Evolutionary conservation across 345 rosid genomes (phyloP).

Genomic region (Eucalyptus pumila): DNA sequence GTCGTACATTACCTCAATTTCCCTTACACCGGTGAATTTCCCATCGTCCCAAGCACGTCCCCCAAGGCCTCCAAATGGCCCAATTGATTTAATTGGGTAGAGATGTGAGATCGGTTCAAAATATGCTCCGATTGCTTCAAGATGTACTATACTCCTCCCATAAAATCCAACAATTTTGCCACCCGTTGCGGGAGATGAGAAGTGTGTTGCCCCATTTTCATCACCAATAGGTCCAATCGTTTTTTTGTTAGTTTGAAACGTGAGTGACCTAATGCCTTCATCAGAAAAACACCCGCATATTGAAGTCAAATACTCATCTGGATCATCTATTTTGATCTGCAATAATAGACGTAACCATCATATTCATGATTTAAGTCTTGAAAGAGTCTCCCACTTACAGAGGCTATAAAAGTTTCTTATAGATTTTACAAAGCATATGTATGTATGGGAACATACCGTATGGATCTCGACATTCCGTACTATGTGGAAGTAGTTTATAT

Average conservation of each 20-base stretch:
- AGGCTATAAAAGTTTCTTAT: not conserved
- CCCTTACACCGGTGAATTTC: not conserved
- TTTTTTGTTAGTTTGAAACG: not conserved
- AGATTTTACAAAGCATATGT: not conserved
- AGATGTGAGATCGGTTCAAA: not conserved
- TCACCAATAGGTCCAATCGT: not conserved
- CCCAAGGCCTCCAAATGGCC: not conserved
- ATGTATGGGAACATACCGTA: not conserved
- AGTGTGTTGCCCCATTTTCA: not conserved
- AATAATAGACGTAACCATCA: not conserved
- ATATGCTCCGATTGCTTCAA: not conserved
- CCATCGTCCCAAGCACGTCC: not conserved
- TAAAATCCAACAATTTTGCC: not conserved
- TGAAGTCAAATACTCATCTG: not conserved
- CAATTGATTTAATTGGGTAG: not conserved
- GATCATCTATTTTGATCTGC: not conserved
- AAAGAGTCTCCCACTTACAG: not conserved
- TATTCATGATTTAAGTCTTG: not conserved
- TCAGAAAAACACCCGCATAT: not conserved
- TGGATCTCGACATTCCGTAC: not conserved
- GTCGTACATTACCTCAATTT: not conserved
- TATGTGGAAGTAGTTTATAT: not conserved
- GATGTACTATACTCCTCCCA: not conserved
- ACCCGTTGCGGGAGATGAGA: not conserved
- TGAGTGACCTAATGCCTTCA: not conserved